Base-by-base conservation (phyloP, 768 basidiomycete species). In the Collybia mongolica region DNA sequence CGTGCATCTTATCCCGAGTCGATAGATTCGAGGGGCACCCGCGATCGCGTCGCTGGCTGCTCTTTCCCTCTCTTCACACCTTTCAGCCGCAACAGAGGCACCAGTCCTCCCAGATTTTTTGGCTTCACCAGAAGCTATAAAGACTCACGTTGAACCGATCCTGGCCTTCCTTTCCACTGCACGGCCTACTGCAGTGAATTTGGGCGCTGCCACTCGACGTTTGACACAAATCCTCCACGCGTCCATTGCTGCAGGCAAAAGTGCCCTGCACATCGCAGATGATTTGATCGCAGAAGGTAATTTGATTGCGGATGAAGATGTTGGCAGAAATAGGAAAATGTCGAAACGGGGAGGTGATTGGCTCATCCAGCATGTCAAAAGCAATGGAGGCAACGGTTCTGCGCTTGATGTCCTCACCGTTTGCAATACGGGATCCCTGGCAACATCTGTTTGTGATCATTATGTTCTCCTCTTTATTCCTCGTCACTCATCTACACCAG, bases 341-440 rank as follows among this genome's bases (percentile, higher is more conserved):
- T 80, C 90, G 8, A 81, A 82, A 58, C 76, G 81, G 67, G 94
- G 94, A 20, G 93, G 88, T 2, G 84, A 90, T 28, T 98, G 95
- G 95, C 72, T 97, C 32, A 62, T 85, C 32, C 67, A 81, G 36
- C 69, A 71, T 28, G 72, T 78, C 18, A 75, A 72, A 52, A 60
- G 55, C 20, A 64, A 62, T 42, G 68, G 57, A 1, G 54, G 58
- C n/a, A 72, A 18, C 4, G 23, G 70, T 22, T 72, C 72, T 39
- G 76, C 72, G 35, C 66, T 97, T 51, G 93, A 90, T 62, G 81
- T 96, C 17, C 72, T 97, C 66, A 97, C 95, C 14, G 92, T 98
- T 9, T 98, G 95, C 72, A 98, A 98, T 66, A 98, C 95, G n/a
- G 95, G 95, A 3, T 92, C 89, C 19, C 77, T 98, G 55, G 95